Evolutionary conservation across 1,284 basidiomycete genomes (phyloP).

Genomic region (Vanrija sp.): DNA sequence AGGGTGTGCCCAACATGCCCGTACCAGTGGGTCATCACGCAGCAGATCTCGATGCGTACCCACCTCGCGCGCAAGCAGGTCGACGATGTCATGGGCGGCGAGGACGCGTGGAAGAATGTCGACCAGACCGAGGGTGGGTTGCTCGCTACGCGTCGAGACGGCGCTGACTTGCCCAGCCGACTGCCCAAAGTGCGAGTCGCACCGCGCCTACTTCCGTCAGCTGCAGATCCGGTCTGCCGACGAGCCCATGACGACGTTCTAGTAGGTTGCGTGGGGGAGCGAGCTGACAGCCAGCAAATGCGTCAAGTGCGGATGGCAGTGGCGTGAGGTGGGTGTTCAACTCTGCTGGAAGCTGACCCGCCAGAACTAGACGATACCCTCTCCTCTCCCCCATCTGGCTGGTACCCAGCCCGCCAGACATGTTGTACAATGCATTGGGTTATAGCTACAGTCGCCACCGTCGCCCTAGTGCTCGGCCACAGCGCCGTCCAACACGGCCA

Average conservation of each 20-base stretch:
- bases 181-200: constrained; percentile 82
- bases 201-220: constrained; percentile 86
- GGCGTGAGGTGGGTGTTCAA: constrained; percentile 39
- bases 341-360: background rate
- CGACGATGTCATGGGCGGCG: constrained; percentile 90
- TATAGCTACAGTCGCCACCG: background rate
- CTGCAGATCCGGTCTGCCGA: constrained; percentile 94
- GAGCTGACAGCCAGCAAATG: constrained; percentile 37
- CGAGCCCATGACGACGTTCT: constrained; percentile 95
- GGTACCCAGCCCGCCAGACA: no score
- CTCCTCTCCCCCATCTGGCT: no score
- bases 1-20: constrained; percentile 94
- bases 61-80: constrained; percentile 78
- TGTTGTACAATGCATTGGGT: constrained; percentile 12
- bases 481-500: constrained; percentile 37
- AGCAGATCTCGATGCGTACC: constrained; percentile 76
- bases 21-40: constrained; percentile 81
- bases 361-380: constrained; percentile 4
- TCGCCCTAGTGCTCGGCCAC: constrained; percentile 18
- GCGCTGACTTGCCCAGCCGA: constrained; percentile 8
- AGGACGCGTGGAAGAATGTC: constrained; percentile 92
- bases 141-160: background rate
- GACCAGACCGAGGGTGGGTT: constrained; percentile 74
- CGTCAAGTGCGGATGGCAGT: constrained; percentile 45
- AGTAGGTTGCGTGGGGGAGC: constrained; percentile 47